Conservation (phyloP, 1,284 basidiomycete genomes). For the Neolentinus lepideus region DNA sequence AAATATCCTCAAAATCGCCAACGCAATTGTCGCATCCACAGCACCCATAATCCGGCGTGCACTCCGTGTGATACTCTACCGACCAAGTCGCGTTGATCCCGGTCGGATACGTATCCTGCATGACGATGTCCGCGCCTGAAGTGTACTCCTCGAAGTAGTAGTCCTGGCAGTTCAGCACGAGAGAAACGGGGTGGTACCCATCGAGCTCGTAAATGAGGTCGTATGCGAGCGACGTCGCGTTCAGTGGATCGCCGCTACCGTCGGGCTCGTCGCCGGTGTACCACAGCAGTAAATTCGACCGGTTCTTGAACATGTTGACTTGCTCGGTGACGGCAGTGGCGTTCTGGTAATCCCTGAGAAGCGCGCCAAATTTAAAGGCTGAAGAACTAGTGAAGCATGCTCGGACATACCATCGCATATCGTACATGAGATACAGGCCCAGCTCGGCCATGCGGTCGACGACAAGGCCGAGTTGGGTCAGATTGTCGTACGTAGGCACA, state of each 20-base stretch:
- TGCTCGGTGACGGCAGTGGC: slow-evolving; percentile 53
- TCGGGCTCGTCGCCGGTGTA: slow-evolving; percentile 76
- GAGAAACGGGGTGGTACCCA: slow-evolving; percentile 68
- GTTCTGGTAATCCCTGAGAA: slow-evolving; percentile 53
- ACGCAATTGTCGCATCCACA: slow-evolving; percentile 59
- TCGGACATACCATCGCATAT: slow-evolving; percentile 57
- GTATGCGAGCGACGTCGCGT: slow-evolving; percentile 49
- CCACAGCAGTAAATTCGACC: slow-evolving; percentile 66
- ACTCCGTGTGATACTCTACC: slow-evolving; percentile 26
- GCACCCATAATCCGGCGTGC: slow-evolving; percentile 42
- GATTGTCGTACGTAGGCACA: slow-evolving; percentile 53
- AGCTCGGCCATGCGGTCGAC: slow-evolving; percentile 65
- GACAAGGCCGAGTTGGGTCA: slow-evolving; percentile 47
- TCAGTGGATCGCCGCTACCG: slow-evolving; percentile 57
- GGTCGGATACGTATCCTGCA: slow-evolving; percentile 53
- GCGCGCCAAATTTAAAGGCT: not conserved
- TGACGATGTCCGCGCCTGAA: slow-evolving; percentile 52
- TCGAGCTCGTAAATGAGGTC: slow-evolving; percentile 64
- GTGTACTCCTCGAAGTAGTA: slow-evolving; percentile 57
- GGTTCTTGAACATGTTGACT: slow-evolving; percentile 58
- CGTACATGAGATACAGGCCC: slow-evolving; percentile 71
- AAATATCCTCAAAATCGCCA: slow-evolving; percentile 53
- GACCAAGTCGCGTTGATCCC: slow-evolving; percentile 66
- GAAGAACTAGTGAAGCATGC: slow-evolving; percentile 16
- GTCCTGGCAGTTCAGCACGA: slow-evolving; percentile 70